Evolutionary conservation across 2,329 filamentous ascomycete species (phyloP).

Genomic region (Cercospora beticola): DNA sequence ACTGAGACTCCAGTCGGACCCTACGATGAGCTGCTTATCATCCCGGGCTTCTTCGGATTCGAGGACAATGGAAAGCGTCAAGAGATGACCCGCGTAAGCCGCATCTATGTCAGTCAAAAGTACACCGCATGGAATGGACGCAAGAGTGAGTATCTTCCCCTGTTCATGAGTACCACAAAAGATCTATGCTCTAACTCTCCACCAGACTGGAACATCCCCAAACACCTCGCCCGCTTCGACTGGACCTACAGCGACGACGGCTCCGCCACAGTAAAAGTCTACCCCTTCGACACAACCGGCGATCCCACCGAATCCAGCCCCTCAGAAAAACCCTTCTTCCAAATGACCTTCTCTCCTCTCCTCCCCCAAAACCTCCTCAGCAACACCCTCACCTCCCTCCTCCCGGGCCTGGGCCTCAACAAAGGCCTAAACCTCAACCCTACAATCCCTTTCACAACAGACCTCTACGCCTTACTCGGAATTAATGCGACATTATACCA

Average conservation of each 20-base stretch:
- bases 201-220: slow-evolving; percentile 27
- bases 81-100: slow-evolving; percentile 10
- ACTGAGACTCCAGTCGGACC: slow-evolving; percentile 26
- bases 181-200: neutral
- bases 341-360: slow-evolving; percentile 21
- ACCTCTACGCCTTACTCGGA: slow-evolving; percentile 20
- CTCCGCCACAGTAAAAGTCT: slow-evolving; percentile 22
- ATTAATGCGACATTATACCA: slow-evolving; percentile 23
- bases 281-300: slow-evolving; percentile 21
- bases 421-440: slow-evolving; percentile 12
- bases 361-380: slow-evolving; percentile 15
- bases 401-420: neutral
- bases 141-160: slow-evolving; percentile 11
- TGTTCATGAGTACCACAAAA: neutral
- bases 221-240: slow-evolving; percentile 27
- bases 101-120: slow-evolving; percentile 27
- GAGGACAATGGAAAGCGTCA: slow-evolving; percentile 8
- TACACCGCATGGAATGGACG: slow-evolving; percentile 22
- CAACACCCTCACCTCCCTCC: slow-evolving; percentile 15
- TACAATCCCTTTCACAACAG: slow-evolving; percentile 18
- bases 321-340: slow-evolving; percentile 22
- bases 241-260: slow-evolving; percentile 20
- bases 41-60: slow-evolving; percentile 24
- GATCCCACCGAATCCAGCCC: slow-evolving; percentile 9
- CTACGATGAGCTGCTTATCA: slow-evolving; percentile 27